Conservation (phyloP, 73 alveolate genomes). For the Paramecium tetraurelia region DNA sequence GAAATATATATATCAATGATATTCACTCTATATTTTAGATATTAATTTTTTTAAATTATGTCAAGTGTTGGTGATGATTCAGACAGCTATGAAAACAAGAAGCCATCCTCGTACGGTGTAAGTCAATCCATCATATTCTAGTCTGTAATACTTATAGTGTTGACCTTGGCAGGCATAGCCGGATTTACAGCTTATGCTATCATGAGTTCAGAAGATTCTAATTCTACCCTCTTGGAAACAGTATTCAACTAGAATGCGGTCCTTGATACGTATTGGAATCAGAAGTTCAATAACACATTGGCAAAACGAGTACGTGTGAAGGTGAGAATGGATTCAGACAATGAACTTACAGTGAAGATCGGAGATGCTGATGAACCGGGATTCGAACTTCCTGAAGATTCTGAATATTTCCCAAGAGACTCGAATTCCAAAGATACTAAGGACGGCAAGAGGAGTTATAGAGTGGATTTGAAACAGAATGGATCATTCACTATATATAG, state of each 20-base stretch:
- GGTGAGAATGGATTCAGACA: not conserved
- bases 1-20: not conserved
- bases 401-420: not conserved
- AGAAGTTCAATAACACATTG: not conserved
- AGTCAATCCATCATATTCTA: not conserved
- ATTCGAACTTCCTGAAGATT: slow-evolving; percentile 19
- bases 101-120: not conserved
- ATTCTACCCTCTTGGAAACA: not conserved
- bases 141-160: not conserved
- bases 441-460: not conserved
- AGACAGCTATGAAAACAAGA: not conserved
- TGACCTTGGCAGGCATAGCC: not conserved
- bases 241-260: not conserved
- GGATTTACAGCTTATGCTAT: slow-evolving; percentile 14
- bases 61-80: not conserved
- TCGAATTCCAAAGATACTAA: not conserved
- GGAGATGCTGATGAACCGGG: not conserved
- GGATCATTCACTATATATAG: not conserved
- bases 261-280: not conserved
- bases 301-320: not conserved
- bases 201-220: not conserved
- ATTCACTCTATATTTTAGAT: not conserved
- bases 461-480: not conserved
- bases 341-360: not conserved
- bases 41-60: not conserved